phyloP scores from a whole-genome alignment of 2,329 filamentous ascomycete genomes.

The Aspergillus fumigatus region DNA sequence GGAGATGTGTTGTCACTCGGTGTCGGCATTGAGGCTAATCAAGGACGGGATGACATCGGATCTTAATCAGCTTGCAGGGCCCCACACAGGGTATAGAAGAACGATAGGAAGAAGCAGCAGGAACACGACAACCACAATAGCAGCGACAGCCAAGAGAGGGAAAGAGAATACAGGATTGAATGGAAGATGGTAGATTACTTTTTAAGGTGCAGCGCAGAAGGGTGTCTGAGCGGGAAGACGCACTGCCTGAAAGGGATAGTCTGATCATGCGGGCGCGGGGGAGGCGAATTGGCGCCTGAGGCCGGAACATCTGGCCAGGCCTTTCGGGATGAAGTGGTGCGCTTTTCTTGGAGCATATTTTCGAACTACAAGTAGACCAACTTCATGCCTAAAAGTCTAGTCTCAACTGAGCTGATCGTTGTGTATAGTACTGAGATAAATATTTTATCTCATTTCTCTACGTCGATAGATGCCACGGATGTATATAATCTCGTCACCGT shows the following conservation, averaged over 20 bases:
- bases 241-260: conserved; percentile 20
- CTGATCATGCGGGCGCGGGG: conserved; percentile 39
- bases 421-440: background rate
- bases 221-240: conserved; percentile 17
- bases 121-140: conserved; percentile 6
- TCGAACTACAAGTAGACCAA: background rate
- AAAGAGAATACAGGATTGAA: conserved; percentile 1
- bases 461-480: background rate
- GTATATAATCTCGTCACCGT: conserved; percentile 6
- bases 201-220: conserved; percentile 3
- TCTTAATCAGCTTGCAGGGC: conserved; percentile 12
- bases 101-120: conserved; percentile 23
- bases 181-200: conserved; percentile 5
- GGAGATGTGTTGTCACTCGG: conserved; percentile 42
- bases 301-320: conserved; percentile 10
- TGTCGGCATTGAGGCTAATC: conserved; percentile 48
- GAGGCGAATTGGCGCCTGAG: conserved; percentile 24
- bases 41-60: conserved; percentile 35
- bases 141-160: conserved; percentile 4
- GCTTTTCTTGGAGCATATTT: background rate
- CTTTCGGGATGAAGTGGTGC: background rate
- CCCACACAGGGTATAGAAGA: conserved; percentile 4
- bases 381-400: background rate
- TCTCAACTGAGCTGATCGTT: background rate
- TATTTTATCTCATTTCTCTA: background rate